These are phyloP conservation scores for Thalassiosira exigua DNA, from an alignment of 352 stramenopile species.

Conservation along the genomic window DNA sequence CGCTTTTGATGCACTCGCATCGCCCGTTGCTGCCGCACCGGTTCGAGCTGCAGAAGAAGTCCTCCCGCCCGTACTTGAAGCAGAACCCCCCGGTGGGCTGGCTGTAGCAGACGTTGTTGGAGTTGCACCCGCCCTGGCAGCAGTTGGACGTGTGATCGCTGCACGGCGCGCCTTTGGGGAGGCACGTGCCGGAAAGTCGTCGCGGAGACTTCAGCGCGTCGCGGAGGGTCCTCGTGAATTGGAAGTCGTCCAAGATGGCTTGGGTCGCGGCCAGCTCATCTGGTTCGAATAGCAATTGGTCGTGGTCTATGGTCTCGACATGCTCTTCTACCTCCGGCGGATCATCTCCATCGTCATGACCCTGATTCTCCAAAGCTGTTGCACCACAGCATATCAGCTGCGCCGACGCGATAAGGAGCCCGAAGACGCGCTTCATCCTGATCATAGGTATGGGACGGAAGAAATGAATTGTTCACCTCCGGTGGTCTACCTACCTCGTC, in stretches of 20 bases:
- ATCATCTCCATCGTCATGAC: no score
- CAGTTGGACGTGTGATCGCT: slow-evolving; percentile 22
- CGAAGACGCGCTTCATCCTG: no score
- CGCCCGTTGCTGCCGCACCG: slow-evolving; percentile 35
- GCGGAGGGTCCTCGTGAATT: slow-evolving; percentile 32
- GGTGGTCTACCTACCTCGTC: no score
- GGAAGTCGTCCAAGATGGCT: slow-evolving; percentile 25
- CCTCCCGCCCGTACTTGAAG: slow-evolving; percentile 36
- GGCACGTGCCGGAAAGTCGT: slow-evolving; percentile 14
- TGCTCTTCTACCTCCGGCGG: no score
- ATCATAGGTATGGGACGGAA: no score
- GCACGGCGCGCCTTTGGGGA: slow-evolving; percentile 20
- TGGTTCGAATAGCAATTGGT: background rate
- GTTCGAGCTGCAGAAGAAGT: slow-evolving; percentile 54
- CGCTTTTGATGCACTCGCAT: slow-evolving; percentile 32
- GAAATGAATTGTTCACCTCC: no score
- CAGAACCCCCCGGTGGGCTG: slow-evolving; percentile 40
- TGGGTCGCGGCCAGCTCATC: background rate
- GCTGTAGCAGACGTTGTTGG: slow-evolving; percentile 36
- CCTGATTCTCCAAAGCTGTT: no score
- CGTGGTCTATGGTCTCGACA: no score
- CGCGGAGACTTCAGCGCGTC: slow-evolving; percentile 4
- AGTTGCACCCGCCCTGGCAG: slow-evolving; percentile 50
- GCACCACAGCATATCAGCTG: no score
- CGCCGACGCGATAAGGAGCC: no score